Evolutionary conservation across 257 asterid genomes (phyloP).

Genomic region (Echites panduratus): DNA sequence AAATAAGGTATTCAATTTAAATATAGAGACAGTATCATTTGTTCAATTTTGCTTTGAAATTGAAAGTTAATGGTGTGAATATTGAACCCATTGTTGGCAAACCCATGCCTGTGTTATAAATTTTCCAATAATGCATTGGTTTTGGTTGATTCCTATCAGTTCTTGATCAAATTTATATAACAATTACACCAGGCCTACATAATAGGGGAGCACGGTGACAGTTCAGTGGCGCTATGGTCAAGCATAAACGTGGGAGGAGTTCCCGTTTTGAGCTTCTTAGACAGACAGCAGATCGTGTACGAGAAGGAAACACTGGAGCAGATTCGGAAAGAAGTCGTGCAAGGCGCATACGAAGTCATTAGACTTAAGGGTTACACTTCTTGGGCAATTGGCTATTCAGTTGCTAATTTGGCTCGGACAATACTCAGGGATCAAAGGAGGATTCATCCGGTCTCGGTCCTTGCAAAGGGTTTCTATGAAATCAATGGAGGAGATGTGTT

Average conservation of each 20-base stretch:
- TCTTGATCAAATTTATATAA: neutral
- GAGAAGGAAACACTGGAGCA: constrained; percentile 63
- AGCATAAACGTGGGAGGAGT: constrained; percentile 93
- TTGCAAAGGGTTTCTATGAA: constrained; percentile 63
- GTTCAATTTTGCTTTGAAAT: too few species aligned
- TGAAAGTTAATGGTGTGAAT: too few species aligned
- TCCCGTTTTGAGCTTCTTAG: constrained; percentile 54
- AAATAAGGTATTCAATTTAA: too few species aligned
- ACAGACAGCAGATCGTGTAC: constrained; percentile 62
- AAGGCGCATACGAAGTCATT: constrained; percentile 78
- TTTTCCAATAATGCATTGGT: neutral
- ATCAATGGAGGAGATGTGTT: constrained; percentile 64
- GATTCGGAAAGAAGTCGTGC: constrained; percentile 67
- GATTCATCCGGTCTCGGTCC: constrained; percentile 81
- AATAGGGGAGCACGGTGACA: constrained; percentile 89
- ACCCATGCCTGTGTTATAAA: too few species aligned
- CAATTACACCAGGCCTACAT: constrained; percentile 56
- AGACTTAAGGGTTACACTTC: constrained; percentile 84
- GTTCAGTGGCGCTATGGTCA: constrained; percentile 91
- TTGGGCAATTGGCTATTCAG: constrained; percentile 94
- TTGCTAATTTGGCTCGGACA: constrained; percentile 65
- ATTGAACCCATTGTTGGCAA: too few species aligned
- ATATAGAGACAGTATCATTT: too few species aligned
- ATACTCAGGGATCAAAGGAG: constrained; percentile 69
- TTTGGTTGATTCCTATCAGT: neutral